These are phyloP conservation scores for Phytophthora sp. DNA, from an alignment of 352 stramenopile species.

Conservation along the genomic window DNA sequence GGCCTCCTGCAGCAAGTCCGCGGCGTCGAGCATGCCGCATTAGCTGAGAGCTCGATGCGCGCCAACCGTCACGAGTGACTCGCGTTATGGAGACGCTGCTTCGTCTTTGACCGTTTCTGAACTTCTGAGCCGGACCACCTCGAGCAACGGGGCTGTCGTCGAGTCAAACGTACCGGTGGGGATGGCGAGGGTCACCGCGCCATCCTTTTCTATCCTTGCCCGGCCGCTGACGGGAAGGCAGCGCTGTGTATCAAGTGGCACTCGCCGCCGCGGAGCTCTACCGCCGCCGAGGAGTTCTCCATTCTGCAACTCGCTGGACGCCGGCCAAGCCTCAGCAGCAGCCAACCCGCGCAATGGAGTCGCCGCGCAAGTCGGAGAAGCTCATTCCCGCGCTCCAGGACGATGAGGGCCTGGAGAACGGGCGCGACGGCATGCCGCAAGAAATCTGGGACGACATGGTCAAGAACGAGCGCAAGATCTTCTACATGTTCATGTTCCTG, in stretches of 20 bases:
- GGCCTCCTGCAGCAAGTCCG: too few relatives aligned
- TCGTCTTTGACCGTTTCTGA: conserved; percentile 17
- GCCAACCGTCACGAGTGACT: too few relatives aligned
- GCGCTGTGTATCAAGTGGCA: background rate
- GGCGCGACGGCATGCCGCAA: conserved; percentile 52
- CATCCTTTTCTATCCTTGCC: conserved; percentile 15
- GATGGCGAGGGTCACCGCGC: conserved; percentile 4
- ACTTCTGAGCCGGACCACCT: conserved; percentile 19
- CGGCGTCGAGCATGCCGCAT: too few relatives aligned
- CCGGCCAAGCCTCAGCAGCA: background rate
- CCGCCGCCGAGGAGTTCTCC: conserved; percentile 1
- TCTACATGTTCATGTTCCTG: conserved; percentile 74
- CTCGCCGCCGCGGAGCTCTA: too few relatives aligned
- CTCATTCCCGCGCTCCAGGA: conserved; percentile 32
- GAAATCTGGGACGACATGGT: conserved; percentile 68
- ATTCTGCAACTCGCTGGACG: conserved; percentile 28
- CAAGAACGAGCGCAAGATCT: conserved; percentile 56
- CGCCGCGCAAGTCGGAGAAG: conserved; percentile 46
- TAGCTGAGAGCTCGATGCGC: too few relatives aligned
- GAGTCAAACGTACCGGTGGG: background rate
- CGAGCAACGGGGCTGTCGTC: too few relatives aligned
- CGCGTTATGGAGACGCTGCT: too few relatives aligned
- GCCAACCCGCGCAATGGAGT: conserved; percentile 20
- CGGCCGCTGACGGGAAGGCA: background rate
- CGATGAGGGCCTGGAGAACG: conserved; percentile 22